Evolutionary conservation across 1,284 basidiomycete species (phyloP).

Genomic region (Coniferiporia weirii): DNA sequence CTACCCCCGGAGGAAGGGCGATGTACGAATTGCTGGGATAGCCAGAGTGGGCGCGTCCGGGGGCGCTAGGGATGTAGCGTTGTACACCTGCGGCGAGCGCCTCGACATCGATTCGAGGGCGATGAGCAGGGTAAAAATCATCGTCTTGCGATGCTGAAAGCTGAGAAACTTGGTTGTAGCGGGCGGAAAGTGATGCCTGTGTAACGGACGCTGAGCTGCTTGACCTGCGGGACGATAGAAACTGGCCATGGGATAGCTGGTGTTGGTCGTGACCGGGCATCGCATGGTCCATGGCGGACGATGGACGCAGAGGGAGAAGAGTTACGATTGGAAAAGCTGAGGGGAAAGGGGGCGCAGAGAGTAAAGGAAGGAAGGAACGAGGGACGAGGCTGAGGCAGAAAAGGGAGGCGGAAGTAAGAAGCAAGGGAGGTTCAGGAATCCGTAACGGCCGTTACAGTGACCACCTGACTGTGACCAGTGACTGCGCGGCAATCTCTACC

Average conservation of each 20-base stretch:
- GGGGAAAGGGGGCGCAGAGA: conserved; percentile 18
- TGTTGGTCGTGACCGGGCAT: not conserved
- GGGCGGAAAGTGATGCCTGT: not conserved
- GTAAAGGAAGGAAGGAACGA: not conserved
- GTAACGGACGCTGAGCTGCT: not conserved
- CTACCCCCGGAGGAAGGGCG: conserved; percentile 47
- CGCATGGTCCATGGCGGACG: conserved; percentile 12
- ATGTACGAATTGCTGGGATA: conserved; percentile 34
- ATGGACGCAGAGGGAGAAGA: conserved; percentile 20
- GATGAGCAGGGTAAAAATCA: not conserved
- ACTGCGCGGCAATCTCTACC: not conserved
- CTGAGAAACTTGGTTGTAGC: conserved; percentile 1
- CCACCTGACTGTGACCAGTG: no score
- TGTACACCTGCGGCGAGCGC: conserved; percentile 17
- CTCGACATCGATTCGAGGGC: conserved; percentile 12
- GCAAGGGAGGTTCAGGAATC: not conserved
- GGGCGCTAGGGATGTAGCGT: conserved; percentile 10
- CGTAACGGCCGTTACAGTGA: not conserved
- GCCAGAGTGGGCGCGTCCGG: conserved; percentile 8
- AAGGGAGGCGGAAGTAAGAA: conserved; percentile 6
- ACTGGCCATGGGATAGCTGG: not conserved
- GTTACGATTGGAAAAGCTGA: not conserved
- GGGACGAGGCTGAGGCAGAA: not conserved
- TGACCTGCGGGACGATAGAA: not conserved
- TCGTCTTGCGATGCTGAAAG: not conserved